These are phyloP conservation scores for Colletotrichum echinochloae DNA, from an alignment of 2,329 filamentous ascomycete species.

Conservation along the genomic window DNA sequence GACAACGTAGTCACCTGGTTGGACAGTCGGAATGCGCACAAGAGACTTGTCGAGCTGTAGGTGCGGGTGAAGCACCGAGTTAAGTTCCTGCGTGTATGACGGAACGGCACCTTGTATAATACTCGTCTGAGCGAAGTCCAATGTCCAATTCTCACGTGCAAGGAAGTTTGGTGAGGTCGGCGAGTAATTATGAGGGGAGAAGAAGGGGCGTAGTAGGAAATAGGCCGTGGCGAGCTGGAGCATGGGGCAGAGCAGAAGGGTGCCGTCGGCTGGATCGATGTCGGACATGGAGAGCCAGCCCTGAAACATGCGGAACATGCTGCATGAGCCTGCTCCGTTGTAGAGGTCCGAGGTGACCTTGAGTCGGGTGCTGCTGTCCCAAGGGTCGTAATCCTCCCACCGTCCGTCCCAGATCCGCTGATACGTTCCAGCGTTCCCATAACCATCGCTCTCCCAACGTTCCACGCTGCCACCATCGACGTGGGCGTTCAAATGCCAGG, in stretches of 20 bases:
- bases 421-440: slow-evolving; percentile 69
- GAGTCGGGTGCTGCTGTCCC: slow-evolving; percentile 65
- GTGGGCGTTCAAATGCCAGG: slow-evolving; percentile 70
- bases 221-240: slow-evolving; percentile 77
- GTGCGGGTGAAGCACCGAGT: slow-evolving; percentile 76
- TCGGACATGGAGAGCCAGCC: slow-evolving; percentile 66
- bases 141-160: slow-evolving; percentile 64
- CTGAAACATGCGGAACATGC: slow-evolving; percentile 71
- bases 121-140: slow-evolving; percentile 58
- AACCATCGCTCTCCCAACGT: slow-evolving; percentile 78
- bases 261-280: slow-evolving; percentile 75
- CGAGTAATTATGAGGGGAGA: slow-evolving; percentile 58
- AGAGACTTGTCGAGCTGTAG: slow-evolving; percentile 75
- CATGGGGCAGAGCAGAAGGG: slow-evolving; percentile 77
- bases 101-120: slow-evolving; percentile 77
- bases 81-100: slow-evolving; percentile 79
- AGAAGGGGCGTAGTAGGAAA: slow-evolving; percentile 82
- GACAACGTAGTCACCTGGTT: slow-evolving; percentile 80
- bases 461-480: slow-evolving; percentile 78
- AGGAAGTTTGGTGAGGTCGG: slow-evolving; percentile 51
- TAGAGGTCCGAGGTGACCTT: slow-evolving; percentile 67
- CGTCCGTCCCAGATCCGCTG: slow-evolving; percentile 64
- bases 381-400: slow-evolving; percentile 69
- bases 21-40: slow-evolving; percentile 75
- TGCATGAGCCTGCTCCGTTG: slow-evolving; percentile 68